phyloP scores from a whole-genome alignment of 306 rosid species.

The Cucurbita moschata region DNA sequence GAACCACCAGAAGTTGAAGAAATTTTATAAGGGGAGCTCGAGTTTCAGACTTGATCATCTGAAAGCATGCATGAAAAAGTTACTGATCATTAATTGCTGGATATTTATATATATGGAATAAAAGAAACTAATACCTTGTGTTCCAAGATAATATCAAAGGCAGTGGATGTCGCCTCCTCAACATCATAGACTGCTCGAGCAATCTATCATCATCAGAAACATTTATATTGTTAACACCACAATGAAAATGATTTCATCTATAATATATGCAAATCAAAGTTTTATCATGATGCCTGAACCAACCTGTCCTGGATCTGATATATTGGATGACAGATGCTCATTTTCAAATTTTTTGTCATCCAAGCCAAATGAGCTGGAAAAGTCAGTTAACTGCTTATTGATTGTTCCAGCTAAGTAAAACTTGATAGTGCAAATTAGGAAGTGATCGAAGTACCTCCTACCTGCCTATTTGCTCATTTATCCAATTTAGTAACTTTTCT shows the following conservation, averaged over 20 bases:
- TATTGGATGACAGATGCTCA: conserved; percentile 62
- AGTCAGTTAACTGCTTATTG: neutral
- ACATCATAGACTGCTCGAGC: conserved; percentile 88
- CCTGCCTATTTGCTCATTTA: conserved; percentile 80
- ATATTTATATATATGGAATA: neutral
- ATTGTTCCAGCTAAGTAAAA: neutral
- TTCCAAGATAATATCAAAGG: conserved; percentile 70
- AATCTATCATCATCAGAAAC: conserved; percentile 34
- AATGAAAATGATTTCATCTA: conserved; percentile 1
- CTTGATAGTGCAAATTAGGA: neutral
- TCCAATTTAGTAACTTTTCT: conserved; percentile 69
- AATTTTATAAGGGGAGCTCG: conserved; percentile 64
- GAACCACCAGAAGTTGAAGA: conserved; percentile 76
- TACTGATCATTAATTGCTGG: neutral
- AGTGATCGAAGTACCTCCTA: conserved; percentile 22
- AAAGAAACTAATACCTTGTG: conserved; percentile 36
- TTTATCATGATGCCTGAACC: conserved; percentile 9
- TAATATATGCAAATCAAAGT: conserved; percentile 10
- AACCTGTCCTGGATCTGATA: conserved; percentile 79
- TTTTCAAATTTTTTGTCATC: conserved; percentile 87
- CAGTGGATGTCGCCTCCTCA: conserved; percentile 83
- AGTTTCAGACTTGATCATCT: conserved; percentile 85
- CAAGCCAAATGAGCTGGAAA: conserved; percentile 58
- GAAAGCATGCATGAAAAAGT: neutral
- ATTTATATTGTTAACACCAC: conserved; percentile 20